Percentiles rank a stretch among this genome's conserved stretches.
phyloP scores from a whole-genome alignment of 1,139 yeast species.

The Yamadazyma diospyri region DNA sequence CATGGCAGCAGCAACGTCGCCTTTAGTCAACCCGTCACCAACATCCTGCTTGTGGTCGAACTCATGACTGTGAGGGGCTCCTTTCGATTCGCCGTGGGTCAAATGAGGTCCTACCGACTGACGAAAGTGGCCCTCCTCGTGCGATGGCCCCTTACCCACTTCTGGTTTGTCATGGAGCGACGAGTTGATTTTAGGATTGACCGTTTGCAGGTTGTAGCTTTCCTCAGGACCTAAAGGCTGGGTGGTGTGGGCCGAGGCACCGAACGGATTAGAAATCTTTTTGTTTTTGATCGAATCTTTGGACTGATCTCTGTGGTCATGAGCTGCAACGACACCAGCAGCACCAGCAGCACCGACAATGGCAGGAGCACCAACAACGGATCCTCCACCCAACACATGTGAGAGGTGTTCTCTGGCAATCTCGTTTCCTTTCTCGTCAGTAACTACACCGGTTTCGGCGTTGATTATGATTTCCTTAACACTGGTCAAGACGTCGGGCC shows the following conservation, averaged over 20 bases:
- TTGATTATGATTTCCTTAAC: constrained; percentile 30
- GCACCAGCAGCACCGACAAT: constrained; percentile 8
- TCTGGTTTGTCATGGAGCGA: not conserved
- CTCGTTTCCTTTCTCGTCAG: constrained; percentile 26
- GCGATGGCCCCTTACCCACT: not conserved
- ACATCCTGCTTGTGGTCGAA: not conserved
- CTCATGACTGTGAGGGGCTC: not conserved
- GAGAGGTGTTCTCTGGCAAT: constrained; percentile 6
- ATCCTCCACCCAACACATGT: not conserved
- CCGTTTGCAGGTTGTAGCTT: not conserved
- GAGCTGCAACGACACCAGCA: constrained; percentile 11
- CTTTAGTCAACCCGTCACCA: constrained; percentile 1
- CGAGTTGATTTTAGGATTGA: not conserved
- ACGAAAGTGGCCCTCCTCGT: constrained; percentile 1
- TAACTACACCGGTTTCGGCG: constrained; percentile 28
- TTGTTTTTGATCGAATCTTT: constrained; percentile 1
- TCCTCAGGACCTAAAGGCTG: constrained; percentile 5
- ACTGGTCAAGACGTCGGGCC: constrained; percentile 22
- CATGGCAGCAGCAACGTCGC: constrained; percentile 2
- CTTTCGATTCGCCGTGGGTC: not conserved
- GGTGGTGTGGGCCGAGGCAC: constrained; percentile 8
- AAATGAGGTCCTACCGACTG: constrained; percentile 2
- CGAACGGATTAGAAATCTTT: not conserved
- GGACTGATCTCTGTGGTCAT: too few relatives aligned
- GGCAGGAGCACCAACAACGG: constrained; percentile 2